Percentiles rank a stretch among this genome's conserved stretches.
Conservation (phyloP, 169 alveolate species). For the Plasmodium inui region DNA sequence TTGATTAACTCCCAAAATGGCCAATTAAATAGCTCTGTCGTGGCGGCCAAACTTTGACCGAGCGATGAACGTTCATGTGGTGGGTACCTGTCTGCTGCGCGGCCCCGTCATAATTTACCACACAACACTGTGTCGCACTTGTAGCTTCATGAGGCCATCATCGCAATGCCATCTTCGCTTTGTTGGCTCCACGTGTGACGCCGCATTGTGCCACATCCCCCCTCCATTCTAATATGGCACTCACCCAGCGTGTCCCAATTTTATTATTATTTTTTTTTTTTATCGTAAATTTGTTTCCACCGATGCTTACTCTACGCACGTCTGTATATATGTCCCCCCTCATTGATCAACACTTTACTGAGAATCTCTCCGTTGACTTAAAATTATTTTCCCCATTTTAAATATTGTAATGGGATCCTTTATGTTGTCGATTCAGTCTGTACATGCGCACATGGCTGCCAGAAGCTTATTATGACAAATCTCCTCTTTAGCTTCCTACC, state of each 20-base stretch:
- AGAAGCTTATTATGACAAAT: not conserved
- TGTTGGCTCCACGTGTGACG: not conserved
- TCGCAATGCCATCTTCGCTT: not conserved
- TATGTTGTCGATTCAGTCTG: not conserved
- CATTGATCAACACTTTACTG: not conserved
- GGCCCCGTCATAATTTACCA: not conserved
- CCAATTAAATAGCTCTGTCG: not conserved
- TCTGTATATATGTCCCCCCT: conserved; percentile 14
- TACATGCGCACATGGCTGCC: not conserved
- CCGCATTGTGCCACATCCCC: not conserved
- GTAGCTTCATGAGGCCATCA: not conserved
- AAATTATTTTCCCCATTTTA: not conserved
- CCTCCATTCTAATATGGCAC: not conserved
- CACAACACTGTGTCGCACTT: not conserved
- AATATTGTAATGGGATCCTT: not conserved
- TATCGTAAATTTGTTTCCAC: conserved; percentile 17
- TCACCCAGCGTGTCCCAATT: not conserved
- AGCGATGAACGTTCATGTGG: not conserved
- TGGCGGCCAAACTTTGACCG: not conserved
- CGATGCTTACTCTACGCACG: not conserved
- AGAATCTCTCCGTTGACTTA: not conserved
- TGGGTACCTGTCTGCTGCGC: not conserved
- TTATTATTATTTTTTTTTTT: conserved; percentile 10
- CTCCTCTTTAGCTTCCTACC: not conserved
- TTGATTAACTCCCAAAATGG: not conserved